Conservation (phyloP, 176 grass and related monocot species). For the Triticum monococcum region DNA sequence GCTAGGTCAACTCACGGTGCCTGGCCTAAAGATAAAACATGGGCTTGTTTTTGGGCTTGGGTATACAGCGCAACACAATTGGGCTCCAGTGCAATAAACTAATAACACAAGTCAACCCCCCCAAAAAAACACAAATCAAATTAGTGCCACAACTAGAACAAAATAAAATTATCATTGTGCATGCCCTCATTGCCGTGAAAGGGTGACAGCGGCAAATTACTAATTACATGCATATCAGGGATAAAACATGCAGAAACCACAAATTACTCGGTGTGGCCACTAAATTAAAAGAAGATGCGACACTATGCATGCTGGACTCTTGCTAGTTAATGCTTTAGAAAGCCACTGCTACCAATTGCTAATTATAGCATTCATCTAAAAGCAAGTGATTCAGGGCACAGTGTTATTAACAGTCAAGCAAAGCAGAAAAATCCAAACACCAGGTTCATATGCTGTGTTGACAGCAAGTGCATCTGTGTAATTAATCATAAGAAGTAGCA, state of each 20-base stretch:
- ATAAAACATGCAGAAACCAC: not conserved
- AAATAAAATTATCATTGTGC: not conserved
- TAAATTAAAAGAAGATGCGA: too few relatives aligned
- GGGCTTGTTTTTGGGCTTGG: too few relatives aligned
- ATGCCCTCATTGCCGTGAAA: not conserved
- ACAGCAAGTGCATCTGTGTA: too few relatives aligned
- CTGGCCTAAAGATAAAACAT: too few relatives aligned
- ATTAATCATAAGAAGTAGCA: too few relatives aligned
- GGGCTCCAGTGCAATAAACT: too few relatives aligned
- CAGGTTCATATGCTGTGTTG: too few relatives aligned
- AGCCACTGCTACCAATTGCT: not conserved
- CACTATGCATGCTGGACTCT: too few relatives aligned
- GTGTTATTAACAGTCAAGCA: not conserved
- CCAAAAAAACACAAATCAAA: not conserved
- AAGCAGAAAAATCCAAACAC: conserved; percentile 4
- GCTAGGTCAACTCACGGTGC: too few relatives aligned
- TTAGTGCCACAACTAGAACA: not conserved
- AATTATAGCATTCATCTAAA: not conserved
- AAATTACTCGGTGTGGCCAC: not conserved
- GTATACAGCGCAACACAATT: too few relatives aligned
- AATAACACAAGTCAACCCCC: too few relatives aligned
- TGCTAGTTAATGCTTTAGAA: not conserved
- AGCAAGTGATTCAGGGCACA: too few relatives aligned
- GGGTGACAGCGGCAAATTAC: not conserved
- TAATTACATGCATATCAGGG: not conserved